A percentile compares a stretch with the other conserved stretches of the same genome.
These are phyloP conservation scores for Yarrowia divulgata DNA, from an alignment of 805 yeast species.

Conservation along the genomic window DNA sequence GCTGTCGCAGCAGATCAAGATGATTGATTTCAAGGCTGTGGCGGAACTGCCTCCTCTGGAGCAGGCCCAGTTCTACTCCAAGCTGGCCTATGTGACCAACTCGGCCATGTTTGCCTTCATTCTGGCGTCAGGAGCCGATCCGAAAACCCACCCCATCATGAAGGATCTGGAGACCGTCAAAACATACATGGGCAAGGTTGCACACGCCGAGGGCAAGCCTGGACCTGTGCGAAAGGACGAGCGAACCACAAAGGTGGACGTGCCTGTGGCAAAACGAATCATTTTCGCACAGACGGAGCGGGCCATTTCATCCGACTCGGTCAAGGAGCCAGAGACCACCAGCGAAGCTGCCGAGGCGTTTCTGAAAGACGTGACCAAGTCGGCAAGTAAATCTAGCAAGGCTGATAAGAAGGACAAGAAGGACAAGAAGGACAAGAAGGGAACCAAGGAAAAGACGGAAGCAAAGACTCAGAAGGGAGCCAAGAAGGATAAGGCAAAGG, in stretches of 20 bases:
- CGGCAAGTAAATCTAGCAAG: slow-evolving; percentile 12
- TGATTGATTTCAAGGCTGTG: slow-evolving; percentile 27
- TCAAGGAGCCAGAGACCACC: slow-evolving; percentile 21
- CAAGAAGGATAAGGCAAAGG: slow-evolving; percentile 20
- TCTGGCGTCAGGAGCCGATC: slow-evolving; percentile 64
- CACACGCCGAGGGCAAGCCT: slow-evolving; percentile 46
- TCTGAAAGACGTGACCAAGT: slow-evolving; percentile 24
- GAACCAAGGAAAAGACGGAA: not conserved
- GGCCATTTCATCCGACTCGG: slow-evolving; percentile 14
- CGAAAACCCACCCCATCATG: slow-evolving; percentile 67
- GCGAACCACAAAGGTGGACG: slow-evolving; percentile 26
- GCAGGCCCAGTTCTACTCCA: slow-evolving; percentile 43
- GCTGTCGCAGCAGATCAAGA: slow-evolving; percentile 22
- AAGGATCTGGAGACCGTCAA: slow-evolving; percentile 71
- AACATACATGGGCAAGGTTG: slow-evolving; percentile 67
- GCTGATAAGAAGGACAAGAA: slow-evolving; percentile 32
- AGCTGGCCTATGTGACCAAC: slow-evolving; percentile 43
- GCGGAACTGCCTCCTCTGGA: slow-evolving; percentile 36
- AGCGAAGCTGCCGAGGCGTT: slow-evolving; percentile 31
- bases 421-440: slow-evolving; percentile 21
- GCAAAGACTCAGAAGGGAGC: slow-evolving; percentile 1
- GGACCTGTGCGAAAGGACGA: slow-evolving; percentile 26
- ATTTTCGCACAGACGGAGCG: slow-evolving; percentile 28
- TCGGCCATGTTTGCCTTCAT: slow-evolving; percentile 51
- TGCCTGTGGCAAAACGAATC: slow-evolving; percentile 28